Evolutionary conservation across 768 basidiomycete genomes (phyloP).

Genomic region (Baorangia bicolor): DNA sequence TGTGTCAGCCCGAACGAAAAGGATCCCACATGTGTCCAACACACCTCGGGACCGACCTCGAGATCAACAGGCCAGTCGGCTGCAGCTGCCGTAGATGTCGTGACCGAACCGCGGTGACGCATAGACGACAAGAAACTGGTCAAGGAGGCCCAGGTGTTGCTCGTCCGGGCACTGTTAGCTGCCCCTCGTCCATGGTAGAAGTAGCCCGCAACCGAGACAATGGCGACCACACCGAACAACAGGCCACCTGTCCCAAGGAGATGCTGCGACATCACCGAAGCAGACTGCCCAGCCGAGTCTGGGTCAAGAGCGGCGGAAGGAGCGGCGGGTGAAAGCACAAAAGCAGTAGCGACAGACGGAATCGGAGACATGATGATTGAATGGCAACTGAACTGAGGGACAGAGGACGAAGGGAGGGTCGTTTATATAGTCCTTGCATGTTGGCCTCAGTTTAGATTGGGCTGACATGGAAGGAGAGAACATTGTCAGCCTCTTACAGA

Average conservation of each 20-base stretch:
- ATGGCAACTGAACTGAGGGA: neutral
- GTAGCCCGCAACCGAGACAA: constrained; percentile 17
- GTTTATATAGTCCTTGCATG: constrained; percentile 8
- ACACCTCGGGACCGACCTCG: constrained; percentile 14
- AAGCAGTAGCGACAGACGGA: constrained; percentile 10
- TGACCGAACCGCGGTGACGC: neutral
- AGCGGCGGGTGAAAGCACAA: neutral
- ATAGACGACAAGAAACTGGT: constrained; percentile 7
- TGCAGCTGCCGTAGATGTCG: neutral
- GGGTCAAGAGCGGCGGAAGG: constrained; percentile 1
- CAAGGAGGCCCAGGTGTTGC: constrained; percentile 7
- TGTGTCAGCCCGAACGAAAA: neutral
- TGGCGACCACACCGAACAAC: constrained; percentile 10
- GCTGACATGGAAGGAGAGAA: neutral
- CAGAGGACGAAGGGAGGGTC: neutral
- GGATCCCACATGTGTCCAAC: neutral
- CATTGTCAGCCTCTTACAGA: constrained; percentile 11
- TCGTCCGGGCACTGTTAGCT: neutral
- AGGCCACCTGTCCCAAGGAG: constrained; percentile 14
- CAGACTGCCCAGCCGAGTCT: neutral
- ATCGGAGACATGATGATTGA: constrained; percentile 19
- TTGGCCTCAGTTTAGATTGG: constrained; percentile 3
- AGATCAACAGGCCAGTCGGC: constrained; percentile 1
- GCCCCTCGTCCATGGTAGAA: constrained; percentile 10
- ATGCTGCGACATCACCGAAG: neutral